A percentile compares a stretch with the other conserved stretches of the same genome.
These are phyloP conservation scores for Xylogone sp. DNA, from an alignment of 2,329 filamentous ascomycete genomes.

Conservation along the genomic window DNA sequence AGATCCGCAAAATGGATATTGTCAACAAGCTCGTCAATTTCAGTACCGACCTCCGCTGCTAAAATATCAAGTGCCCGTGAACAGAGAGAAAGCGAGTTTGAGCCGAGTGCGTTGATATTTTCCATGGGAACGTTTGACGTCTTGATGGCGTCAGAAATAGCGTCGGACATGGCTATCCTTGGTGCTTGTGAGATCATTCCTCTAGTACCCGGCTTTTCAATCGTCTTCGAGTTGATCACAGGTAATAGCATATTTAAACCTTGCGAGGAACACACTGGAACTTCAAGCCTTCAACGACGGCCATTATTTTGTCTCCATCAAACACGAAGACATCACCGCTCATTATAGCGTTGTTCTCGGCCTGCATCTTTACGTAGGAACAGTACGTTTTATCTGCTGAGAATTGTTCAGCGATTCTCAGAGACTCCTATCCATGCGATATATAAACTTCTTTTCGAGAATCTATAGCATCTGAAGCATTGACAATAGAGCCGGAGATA, in stretches of 20 bases:
- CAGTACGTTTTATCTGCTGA: slow-evolving; percentile 45
- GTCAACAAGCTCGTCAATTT: slow-evolving; percentile 50
- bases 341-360: slow-evolving; percentile 39
- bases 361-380: slow-evolving; percentile 56
- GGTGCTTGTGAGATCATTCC: slow-evolving; percentile 25
- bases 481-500: slow-evolving; percentile 58
- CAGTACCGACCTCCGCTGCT: slow-evolving; percentile 52
- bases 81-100: slow-evolving; percentile 44
- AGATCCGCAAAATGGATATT: slow-evolving; percentile 53
- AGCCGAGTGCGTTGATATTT: slow-evolving; percentile 46
- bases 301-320: slow-evolving; percentile 31
- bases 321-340: slow-evolving; percentile 53
- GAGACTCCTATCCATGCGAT: slow-evolving; percentile 55
- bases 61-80: slow-evolving; percentile 48
- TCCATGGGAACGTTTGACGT: slow-evolving; percentile 36
- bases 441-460: slow-evolving; percentile 53
- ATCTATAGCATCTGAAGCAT: slow-evolving; percentile 52
- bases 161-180: too few relatives aligned
- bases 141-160: slow-evolving; percentile 21
- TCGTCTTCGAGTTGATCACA: slow-evolving; percentile 35
- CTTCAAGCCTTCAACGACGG: slow-evolving; percentile 20
- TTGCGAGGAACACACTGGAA: slow-evolving; percentile 44
- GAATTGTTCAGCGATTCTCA: slow-evolving; percentile 46
- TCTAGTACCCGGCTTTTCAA: slow-evolving; percentile 27
- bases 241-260: slow-evolving; percentile 51